These are phyloP conservation scores for Tripterygium wilfordii DNA, from an alignment of 177 flowering plant species.

Conservation along the genomic window DNA sequence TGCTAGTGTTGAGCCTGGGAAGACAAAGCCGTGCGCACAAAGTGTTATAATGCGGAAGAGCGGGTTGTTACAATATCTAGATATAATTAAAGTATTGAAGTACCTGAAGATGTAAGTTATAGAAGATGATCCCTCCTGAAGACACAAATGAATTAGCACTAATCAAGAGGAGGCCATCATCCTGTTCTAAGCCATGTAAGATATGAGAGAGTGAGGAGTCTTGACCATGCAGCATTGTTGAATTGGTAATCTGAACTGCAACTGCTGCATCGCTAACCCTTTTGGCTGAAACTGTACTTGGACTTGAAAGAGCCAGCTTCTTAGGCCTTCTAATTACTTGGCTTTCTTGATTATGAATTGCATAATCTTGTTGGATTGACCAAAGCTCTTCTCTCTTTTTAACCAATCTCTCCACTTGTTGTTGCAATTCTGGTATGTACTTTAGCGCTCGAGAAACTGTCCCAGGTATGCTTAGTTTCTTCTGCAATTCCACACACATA, in stretches of 20 bases:
- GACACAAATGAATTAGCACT: slow-evolving; percentile 42
- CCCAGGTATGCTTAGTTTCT: slow-evolving; percentile 51
- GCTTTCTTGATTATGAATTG: neutral
- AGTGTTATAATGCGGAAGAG: too few species aligned
- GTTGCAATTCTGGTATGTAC: slow-evolving; percentile 63
- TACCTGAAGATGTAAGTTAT: slow-evolving; percentile 59
- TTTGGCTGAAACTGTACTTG: slow-evolving; percentile 24
- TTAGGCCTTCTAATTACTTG: slow-evolving; percentile 2
- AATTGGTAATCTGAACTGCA: slow-evolving; percentile 37
- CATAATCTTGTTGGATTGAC: slow-evolving; percentile 20
- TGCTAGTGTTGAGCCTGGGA: too few species aligned
- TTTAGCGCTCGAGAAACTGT: slow-evolving; percentile 45
- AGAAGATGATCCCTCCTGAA: slow-evolving; percentile 36
- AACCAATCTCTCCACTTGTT: slow-evolving; percentile 38
- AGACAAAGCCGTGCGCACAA: too few species aligned
- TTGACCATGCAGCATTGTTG: slow-evolving; percentile 7
- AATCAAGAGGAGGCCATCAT: slow-evolving; percentile 33
- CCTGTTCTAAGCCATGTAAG: slow-evolving; percentile 34
- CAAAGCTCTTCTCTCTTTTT: slow-evolving; percentile 39
- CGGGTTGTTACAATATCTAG: too few species aligned
- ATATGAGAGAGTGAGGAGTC: slow-evolving; percentile 32
- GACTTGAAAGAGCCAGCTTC: neutral
- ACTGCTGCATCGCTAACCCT: slow-evolving; percentile 31
- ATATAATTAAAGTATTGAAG: too few species aligned
- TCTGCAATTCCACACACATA: too few species aligned